Conservation (phyloP, 306 rosid species). For the Carpinus fangiana region DNA sequence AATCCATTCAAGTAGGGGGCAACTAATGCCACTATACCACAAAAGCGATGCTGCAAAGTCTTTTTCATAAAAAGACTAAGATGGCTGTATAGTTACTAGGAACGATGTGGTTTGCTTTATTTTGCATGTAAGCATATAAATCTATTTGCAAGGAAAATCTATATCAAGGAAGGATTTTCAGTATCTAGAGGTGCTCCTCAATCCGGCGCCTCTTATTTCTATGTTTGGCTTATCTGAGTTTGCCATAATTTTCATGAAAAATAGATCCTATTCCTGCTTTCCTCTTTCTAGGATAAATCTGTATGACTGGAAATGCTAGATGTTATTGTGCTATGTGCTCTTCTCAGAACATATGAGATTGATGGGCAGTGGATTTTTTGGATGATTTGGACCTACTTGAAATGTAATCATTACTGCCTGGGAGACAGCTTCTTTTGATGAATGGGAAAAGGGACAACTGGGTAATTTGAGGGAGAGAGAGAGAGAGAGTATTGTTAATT, state of each 20-base stretch:
- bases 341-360: background rate
- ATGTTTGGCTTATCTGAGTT: background rate
- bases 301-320: background rate
- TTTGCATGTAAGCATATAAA: background rate
- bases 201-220: no score
- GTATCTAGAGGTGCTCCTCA: no score
- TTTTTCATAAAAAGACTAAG: background rate
- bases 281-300: background rate
- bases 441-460: background rate
- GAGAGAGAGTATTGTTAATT: background rate
- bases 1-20: background rate
- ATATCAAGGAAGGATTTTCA: background rate
- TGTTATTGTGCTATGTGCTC: background rate
- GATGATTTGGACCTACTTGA: background rate
- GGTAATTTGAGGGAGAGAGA: background rate
- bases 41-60: background rate
- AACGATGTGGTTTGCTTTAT: background rate
- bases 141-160: background rate
- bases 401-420: background rate
- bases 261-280: background rate
- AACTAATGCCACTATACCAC: background rate
- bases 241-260: background rate
- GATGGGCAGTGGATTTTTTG: background rate
- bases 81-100: background rate
- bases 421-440: background rate